Percentiles rank a stretch among this genome's conserved stretches.
phyloP scores from a whole-genome alignment of 2,329 filamentous ascomycete species.

The Diaporthe capsici region DNA sequence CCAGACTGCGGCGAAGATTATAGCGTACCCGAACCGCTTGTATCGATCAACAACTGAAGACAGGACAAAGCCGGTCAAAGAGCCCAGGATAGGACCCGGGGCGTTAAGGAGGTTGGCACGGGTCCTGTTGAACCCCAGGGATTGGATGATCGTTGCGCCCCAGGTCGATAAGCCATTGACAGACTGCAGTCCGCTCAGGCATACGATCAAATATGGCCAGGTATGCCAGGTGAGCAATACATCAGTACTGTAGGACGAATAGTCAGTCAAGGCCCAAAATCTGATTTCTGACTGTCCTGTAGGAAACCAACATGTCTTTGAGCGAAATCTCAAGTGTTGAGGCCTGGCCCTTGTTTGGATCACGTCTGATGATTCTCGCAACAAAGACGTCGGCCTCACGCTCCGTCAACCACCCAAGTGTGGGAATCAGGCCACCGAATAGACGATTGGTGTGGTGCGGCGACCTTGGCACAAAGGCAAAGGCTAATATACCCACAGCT shows the following conservation, averaged over 20 bases:
- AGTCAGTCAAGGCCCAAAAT: neutral
- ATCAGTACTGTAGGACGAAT: neutral
- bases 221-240: neutral
- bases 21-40: neutral
- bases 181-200: neutral
- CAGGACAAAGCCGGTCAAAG: neutral
- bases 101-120: neutral
- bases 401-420: neutral
- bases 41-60: neutral
- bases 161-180: neutral
- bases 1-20: neutral
- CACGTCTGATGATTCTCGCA: neutral
- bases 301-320: neutral
- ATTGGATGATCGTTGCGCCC: neutral
- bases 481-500: neutral
- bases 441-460: neutral
- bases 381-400: neutral
- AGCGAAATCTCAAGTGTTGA: neutral
- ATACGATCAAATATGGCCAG: neutral
- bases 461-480: neutral
- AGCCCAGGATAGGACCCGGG: neutral
- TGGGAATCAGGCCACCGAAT: neutral
- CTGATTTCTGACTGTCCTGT: fast-evolving
- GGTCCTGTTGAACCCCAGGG: neutral
- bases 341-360: neutral